Evolutionary conservation across 768 basidiomycete species (phyloP), one percentile per base, ranked within the genome.

Genomic region (Pulveroboletus sp.): DNA sequence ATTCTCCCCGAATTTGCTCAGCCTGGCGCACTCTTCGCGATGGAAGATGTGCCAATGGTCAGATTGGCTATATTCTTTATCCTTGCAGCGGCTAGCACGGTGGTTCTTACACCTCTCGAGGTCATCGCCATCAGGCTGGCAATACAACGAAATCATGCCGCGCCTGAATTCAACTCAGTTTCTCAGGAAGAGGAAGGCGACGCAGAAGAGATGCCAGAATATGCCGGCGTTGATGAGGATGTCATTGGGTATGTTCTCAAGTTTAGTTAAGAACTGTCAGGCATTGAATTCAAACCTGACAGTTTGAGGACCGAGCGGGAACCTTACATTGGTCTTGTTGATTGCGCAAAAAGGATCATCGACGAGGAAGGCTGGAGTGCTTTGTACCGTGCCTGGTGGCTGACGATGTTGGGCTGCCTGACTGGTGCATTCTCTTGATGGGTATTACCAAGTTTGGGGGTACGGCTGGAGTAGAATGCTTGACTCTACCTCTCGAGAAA

Each of bases 321-420:
- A 58, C 89, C 91, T 27, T 93, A 93, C 61, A 62, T 76, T 32
- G 84, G 90, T 7, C 66, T 93, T 30, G 64, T 79, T 8, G 86
- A 93, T 62, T 91, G 89, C 51, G 82, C 74, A 10, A 86, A 86
- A 68, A 76, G 81, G 55, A 89, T 92, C 31, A 62, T 86, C 11
- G 76, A 85, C 31, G 90, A 93, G 66, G 91, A 93, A 64, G 91
- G 91, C 1, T 78, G 77, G 70, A 63, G 66, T 56, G 76, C 86
- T 0, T 65, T 93, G 47, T 90, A 88, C 62, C 83, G 89, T 31
- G 90, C 84, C 5, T 92, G 89, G 89, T 92, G 89, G 90, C 62
- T 90, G 43, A 89, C 86, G 5, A 71, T 86, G 65, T 57, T 89
- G 36, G 84, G 80, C 27, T 78, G 79, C 36, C 64, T 85, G 31